A percentile compares a stretch with the other conserved stretches of the same genome.
These are phyloP conservation scores for Penicillium brasilianum DNA, from an alignment of 2,329 filamentous ascomycete species.

Conservation along the genomic window DNA sequence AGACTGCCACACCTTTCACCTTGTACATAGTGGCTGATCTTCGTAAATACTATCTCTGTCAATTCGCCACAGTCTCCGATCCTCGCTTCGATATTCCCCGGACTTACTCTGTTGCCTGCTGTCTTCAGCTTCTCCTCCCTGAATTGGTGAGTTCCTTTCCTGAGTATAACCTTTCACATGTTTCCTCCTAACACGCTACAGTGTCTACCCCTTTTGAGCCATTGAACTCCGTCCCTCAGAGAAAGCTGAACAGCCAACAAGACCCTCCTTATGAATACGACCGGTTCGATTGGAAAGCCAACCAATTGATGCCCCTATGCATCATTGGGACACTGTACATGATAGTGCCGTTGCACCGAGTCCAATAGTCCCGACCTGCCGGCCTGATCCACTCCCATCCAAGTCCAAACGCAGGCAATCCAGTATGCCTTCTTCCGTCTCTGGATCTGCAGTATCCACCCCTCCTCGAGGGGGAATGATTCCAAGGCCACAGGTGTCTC, in stretches of 20 bases:
- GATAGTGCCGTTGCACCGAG: slow-evolving; percentile 40
- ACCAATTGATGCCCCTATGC: slow-evolving; percentile 36
- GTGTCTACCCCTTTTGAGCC: background rate
- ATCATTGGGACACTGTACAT: slow-evolving; percentile 34
- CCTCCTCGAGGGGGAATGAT: slow-evolving; percentile 16
- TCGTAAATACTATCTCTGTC: slow-evolving; percentile 20
- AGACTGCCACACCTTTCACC: background rate
- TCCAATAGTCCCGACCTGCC: slow-evolving; percentile 43
- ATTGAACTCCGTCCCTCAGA: slow-evolving; percentile 5
- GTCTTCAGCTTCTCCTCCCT: background rate
- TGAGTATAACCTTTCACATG: background rate
- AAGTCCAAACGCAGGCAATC: slow-evolving; percentile 31
- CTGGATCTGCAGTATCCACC: slow-evolving; percentile 21
- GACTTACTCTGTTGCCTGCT: background rate
- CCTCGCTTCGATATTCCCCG: background rate
- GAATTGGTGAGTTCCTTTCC: slow-evolving; percentile 17
- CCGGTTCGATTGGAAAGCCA: slow-evolving; percentile 26
- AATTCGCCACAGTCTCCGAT: slow-evolving; percentile 8
- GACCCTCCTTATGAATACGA: slow-evolving; percentile 1
- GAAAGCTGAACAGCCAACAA: background rate
- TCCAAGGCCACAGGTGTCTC: slow-evolving; percentile 21
- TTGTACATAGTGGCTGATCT: slow-evolving; percentile 24
- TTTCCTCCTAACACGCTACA: slow-evolving; percentile 15
- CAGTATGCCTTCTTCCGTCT: slow-evolving; percentile 33
- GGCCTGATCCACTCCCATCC: slow-evolving; percentile 32